phyloP scores from a whole-genome alignment of 2,329 filamentous ascomycete genomes.

The Stagonosporopsis chrysanthemi region DNA sequence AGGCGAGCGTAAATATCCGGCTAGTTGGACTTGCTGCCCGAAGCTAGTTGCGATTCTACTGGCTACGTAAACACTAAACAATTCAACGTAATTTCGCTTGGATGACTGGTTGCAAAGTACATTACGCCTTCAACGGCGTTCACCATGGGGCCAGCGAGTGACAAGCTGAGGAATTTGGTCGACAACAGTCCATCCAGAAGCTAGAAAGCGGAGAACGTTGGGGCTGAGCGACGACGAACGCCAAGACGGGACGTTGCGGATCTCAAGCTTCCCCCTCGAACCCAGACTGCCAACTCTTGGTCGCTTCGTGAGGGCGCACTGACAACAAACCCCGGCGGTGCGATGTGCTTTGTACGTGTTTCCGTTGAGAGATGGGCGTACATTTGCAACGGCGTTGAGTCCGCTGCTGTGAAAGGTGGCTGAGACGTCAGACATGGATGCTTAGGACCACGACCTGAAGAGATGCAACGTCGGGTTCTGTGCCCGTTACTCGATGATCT shows the following conservation, averaged over 20 bases:
- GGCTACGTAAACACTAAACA: neutral
- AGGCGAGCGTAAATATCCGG: neutral
- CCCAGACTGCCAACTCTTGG: neutral
- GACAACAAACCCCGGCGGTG: constrained; percentile 1
- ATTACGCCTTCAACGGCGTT: constrained; percentile 5
- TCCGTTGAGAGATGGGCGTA: neutral
- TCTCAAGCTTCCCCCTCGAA: neutral
- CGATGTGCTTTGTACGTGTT: neutral
- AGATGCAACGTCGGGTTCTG: constrained; percentile 35
- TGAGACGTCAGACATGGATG: constrained; percentile 29
- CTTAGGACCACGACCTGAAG: neutral
- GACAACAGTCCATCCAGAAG: constrained; percentile 7
- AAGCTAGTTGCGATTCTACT: neutral
- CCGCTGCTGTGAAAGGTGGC: constrained; percentile 24
- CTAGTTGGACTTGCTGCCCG: neutral
- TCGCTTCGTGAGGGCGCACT: constrained; percentile 1
- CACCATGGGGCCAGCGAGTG: constrained; percentile 6
- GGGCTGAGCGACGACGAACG: constrained; percentile 11
- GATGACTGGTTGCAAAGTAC: neutral
- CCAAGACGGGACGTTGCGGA: constrained; percentile 18
- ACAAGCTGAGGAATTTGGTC: neutral
- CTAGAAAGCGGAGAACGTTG: constrained; percentile 14
- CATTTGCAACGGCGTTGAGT: neutral
- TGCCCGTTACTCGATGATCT: constrained; percentile 18
- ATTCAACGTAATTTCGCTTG: constrained; percentile 12